phyloP scores from a whole-genome alignment of 23 red algal genomes.

The Chondrus crispus region DNA sequence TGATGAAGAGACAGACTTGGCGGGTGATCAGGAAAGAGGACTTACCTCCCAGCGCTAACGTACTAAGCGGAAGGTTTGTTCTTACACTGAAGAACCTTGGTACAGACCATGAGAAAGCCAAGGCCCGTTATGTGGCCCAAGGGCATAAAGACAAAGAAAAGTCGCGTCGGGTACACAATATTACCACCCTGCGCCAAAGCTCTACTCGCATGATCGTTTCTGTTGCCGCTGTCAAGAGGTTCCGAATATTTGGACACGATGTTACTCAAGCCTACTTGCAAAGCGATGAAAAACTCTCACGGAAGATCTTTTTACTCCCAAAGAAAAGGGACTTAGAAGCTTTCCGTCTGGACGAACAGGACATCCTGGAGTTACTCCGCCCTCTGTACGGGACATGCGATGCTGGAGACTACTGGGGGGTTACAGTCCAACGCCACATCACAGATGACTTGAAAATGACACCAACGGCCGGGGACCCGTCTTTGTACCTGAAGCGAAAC shows the following conservation, averaged over 20 bases:
- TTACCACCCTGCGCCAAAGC: neutral
- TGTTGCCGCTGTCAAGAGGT: neutral
- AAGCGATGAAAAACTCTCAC: neutral
- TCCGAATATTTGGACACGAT: neutral
- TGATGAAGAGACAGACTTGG: neutral
- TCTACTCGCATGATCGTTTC: neutral
- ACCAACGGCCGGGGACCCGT: neutral
- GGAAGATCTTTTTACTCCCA: constrained; percentile 3
- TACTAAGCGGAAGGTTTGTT: neutral
- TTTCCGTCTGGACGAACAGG: neutral
- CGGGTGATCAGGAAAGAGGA: neutral
- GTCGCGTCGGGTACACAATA: neutral
- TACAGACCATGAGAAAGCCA: neutral
- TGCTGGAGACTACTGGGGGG: constrained; percentile 26
- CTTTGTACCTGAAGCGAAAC: neutral
- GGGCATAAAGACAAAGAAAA: neutral
- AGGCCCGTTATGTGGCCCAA: neutral
- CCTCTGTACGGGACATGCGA: neutral
- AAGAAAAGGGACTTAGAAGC: neutral
- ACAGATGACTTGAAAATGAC: neutral
- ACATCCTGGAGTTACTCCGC: constrained; percentile 1
- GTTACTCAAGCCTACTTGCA: neutral
- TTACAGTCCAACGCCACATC: neutral
- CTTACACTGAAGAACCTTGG: neutral
- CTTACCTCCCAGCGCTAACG: neutral